These are phyloP conservation scores for Colletotrichum sp. DNA, from an alignment of 2,329 filamentous ascomycete species.

Conservation along the genomic window DNA sequence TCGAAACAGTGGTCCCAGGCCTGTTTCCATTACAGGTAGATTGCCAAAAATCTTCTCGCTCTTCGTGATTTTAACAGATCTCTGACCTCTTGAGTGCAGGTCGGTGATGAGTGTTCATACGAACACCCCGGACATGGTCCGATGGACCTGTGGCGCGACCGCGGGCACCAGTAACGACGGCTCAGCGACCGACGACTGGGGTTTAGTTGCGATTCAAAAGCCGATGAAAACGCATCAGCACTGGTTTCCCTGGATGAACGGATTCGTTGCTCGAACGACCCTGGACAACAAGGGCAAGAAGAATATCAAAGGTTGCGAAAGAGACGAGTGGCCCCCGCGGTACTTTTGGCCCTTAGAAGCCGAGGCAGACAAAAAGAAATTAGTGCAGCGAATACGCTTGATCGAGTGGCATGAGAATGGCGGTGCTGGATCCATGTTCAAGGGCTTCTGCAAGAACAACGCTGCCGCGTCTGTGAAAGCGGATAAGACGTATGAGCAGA, in stretches of 20 bases:
- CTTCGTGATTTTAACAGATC: background rate
- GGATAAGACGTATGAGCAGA: background rate
- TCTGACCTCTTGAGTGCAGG: background rate
- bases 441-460: background rate
- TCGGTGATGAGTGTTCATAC: background rate
- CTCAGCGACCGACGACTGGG: background rate
- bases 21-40: background rate
- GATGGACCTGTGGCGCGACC: background rate
- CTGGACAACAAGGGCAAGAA: accelerated
- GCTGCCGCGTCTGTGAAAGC: background rate
- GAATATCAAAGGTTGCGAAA: background rate
- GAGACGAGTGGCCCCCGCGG: background rate
- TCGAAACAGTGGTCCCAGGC: background rate
- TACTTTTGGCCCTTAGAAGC: background rate
- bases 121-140: background rate
- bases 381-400: background rate
- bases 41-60: background rate
- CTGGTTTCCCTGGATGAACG: background rate
- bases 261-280: background rate
- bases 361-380: no score
- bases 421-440: background rate
- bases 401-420: background rate
- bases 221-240: background rate
- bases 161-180: background rate
- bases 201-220: background rate